These are phyloP conservation scores for Favolaschia claudopus DNA, from an alignment of 768 basidiomycete genomes.

Conservation along the genomic window DNA sequence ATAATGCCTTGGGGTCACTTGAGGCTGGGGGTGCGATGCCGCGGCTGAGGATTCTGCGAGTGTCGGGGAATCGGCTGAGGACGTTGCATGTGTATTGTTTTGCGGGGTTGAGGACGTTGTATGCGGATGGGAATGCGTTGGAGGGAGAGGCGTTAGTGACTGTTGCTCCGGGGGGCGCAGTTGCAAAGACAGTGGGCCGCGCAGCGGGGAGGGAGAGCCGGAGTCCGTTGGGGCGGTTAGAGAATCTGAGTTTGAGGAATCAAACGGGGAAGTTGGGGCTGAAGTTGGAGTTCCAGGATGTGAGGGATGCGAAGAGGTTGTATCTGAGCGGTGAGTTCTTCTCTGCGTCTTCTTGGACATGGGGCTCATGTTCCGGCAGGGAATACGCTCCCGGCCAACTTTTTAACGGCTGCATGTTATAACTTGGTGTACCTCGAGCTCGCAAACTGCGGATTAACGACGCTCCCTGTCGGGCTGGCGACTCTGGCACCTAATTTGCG, in stretches of 20 bases:
- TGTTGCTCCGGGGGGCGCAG: slow-evolving; percentile 1
- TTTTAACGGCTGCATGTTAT: slow-evolving; percentile 80
- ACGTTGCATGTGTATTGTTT: slow-evolving; percentile 69
- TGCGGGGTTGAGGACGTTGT: slow-evolving; percentile 84
- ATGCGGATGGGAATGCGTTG: slow-evolving; percentile 86
- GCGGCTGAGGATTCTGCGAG: slow-evolving; percentile 81
- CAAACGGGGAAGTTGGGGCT: slow-evolving; percentile 79
- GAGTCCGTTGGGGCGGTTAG: slow-evolving; percentile 67
- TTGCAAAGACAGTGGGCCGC: slow-evolving; percentile 11
- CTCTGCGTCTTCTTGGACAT: slow-evolving; percentile 15
- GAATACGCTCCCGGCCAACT: slow-evolving; percentile 68
- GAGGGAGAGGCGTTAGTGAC: slow-evolving; percentile 29
- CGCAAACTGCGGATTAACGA: slow-evolving; percentile 82
- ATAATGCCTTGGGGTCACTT: slow-evolving; percentile 70
- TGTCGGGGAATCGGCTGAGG: slow-evolving; percentile 82
- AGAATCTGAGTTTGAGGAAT: slow-evolving; percentile 91
- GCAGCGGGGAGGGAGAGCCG: slow-evolving; percentile 12
- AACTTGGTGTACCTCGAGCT: slow-evolving; percentile 92
- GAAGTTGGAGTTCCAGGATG: slow-evolving; percentile 74
- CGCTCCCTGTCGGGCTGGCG: slow-evolving; percentile 74
- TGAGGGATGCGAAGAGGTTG: slow-evolving; percentile 91
- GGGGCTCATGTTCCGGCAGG: slow-evolving; percentile 51
- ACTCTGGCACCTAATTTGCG: slow-evolving; percentile 83
- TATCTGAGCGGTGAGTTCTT: slow-evolving; percentile 87
- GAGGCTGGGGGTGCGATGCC: slow-evolving; percentile 62